These are phyloP conservation scores for Diaporthe eres DNA, from an alignment of 2,329 filamentous ascomycete genomes.

Conservation along the genomic window DNA sequence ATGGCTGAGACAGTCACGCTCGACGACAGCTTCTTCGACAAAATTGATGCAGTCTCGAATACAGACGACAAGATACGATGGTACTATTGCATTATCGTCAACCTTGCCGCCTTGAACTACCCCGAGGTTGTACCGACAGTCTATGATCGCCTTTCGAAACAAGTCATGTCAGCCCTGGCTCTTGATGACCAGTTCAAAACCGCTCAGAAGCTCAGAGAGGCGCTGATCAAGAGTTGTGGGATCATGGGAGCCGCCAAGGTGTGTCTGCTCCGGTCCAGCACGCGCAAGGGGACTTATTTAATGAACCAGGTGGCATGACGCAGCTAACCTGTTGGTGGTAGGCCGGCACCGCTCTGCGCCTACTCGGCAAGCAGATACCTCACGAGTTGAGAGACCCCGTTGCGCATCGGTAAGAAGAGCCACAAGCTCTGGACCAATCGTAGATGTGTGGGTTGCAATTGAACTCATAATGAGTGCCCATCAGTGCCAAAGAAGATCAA, in stretches of 20 bases:
- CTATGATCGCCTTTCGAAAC: neutral
- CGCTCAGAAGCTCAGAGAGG: constrained; percentile 2
- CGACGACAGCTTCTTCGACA: constrained; percentile 4
- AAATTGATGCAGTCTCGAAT: neutral
- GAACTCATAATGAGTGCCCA: neutral
- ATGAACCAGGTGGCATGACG: neutral
- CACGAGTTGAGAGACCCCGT: neutral
- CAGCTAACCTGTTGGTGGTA: neutral
- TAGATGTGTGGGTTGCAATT: neutral
- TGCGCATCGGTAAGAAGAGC: neutral
- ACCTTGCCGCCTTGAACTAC: constrained; percentile 8
- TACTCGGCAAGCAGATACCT: neutral
- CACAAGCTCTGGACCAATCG: no score
- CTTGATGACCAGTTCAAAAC: constrained; percentile 2
- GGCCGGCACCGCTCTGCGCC: neutral
- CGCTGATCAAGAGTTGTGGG: neutral
- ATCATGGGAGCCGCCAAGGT: constrained; percentile 17
- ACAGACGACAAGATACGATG: neutral
- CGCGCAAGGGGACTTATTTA: neutral
- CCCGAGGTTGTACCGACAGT: neutral
- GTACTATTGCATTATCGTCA: constrained; percentile 4
- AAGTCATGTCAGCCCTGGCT: neutral
- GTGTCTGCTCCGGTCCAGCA: neutral
- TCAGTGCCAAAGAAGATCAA: neutral
- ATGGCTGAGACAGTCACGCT: neutral